These are phyloP conservation scores for Penicillium waksmanii DNA, from an alignment of 495 filamentous ascomycete species.

Conservation along the genomic window DNA sequence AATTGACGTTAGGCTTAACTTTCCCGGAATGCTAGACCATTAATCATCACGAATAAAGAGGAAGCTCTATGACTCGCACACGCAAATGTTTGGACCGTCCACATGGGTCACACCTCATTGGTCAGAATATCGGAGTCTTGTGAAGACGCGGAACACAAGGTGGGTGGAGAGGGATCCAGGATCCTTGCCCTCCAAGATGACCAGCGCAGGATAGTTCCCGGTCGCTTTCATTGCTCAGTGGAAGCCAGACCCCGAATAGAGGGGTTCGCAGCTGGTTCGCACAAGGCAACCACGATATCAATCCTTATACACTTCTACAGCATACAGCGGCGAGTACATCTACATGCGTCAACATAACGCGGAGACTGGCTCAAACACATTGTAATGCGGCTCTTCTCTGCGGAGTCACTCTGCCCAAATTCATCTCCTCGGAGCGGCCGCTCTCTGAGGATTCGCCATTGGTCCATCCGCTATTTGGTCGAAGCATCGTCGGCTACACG, in stretches of 20 bases:
- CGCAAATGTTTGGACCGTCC: not conserved
- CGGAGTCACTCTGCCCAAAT: constrained; percentile 1
- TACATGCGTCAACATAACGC: constrained; percentile 5
- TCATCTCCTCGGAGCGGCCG: not conserved
- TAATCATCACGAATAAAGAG: not conserved
- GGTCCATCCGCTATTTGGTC: constrained; percentile 3
- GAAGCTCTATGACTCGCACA: not conserved
- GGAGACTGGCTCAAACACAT: not conserved
- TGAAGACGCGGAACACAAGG: not conserved
- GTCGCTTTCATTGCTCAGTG: not conserved
- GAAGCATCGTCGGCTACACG: constrained; percentile 3
- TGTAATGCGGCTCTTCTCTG: constrained; percentile 4
- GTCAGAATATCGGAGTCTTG: not conserved
- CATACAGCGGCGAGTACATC: not conserved
- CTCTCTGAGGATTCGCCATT: not conserved
- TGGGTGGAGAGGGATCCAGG: not conserved
- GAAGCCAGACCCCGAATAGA: not conserved
- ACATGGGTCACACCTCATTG: not conserved
- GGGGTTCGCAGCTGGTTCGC: constrained; percentile 2
- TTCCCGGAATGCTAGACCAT: not conserved
- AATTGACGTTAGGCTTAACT: constrained; percentile 2
- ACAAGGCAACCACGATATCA: constrained; percentile 4
- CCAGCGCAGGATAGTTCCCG: not conserved
- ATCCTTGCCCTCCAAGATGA: not conserved
- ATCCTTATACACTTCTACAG: not conserved